phyloP scores from a whole-genome alignment of 1,139 yeast species.

The Candida sp. region DNA sequence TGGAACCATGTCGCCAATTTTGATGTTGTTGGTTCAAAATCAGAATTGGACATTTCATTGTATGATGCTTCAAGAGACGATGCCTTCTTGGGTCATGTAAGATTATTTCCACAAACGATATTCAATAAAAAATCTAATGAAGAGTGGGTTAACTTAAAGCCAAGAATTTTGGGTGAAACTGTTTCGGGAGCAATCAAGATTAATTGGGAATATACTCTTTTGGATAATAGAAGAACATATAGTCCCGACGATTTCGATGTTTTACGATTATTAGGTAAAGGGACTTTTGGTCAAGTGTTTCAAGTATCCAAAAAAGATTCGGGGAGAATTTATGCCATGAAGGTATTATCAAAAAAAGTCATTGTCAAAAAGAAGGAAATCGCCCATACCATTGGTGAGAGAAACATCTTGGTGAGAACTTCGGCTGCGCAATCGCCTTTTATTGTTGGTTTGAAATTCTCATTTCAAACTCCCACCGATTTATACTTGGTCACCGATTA shows the following conservation, averaged over 20 bases:
- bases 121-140: constrained; percentile 31
- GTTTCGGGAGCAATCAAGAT: constrained; percentile 77
- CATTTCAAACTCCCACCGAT: constrained; percentile 93
- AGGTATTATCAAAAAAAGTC: constrained; percentile 87
- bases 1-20: constrained; percentile 94
- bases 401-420: constrained; percentile 90
- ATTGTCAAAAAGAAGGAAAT: constrained; percentile 96
- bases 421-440: constrained; percentile 81
- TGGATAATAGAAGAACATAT: constrained; percentile 70
- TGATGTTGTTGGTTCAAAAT: constrained; percentile 82
- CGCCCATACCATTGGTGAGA: constrained; percentile 96
- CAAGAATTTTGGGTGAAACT: constrained; percentile 73
- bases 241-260: constrained; percentile 96
- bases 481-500: constrained; percentile 92
- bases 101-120: constrained; percentile 64
- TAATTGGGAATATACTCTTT: constrained; percentile 65
- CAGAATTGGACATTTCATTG: constrained; percentile 81
- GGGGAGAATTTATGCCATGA: constrained; percentile 92
- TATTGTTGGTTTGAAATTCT: constrained; percentile 90
- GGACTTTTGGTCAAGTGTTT: constrained; percentile 96
- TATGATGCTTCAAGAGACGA: constrained; percentile 85
- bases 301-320: constrained; percentile 92
- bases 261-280: constrained; percentile 85
- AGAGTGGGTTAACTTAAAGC: constrained; percentile 72
- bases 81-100: constrained; percentile 79